A percentile compares a stretch with the other conserved stretches of the same genome.
Evolutionary conservation across 2,329 filamentous ascomycete species (phyloP).

Genomic region (Fusarium hainanense): DNA sequence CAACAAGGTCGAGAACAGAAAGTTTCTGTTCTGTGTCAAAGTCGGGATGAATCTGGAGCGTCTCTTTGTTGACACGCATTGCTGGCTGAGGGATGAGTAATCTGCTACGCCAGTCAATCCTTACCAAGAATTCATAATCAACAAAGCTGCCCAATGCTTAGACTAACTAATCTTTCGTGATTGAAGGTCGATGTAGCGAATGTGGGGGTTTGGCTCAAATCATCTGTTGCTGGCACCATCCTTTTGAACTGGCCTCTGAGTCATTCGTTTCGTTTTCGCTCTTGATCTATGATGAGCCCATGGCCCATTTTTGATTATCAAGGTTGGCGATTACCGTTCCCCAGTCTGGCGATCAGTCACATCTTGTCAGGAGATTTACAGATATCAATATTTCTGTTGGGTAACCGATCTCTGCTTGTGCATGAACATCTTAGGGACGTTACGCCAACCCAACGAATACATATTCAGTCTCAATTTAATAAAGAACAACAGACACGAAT

Average conservation of each 20-base stretch:
- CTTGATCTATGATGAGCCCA: slow-evolving; percentile 14
- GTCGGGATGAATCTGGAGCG: background rate
- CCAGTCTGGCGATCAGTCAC: background rate
- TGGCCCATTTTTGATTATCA: slow-evolving; percentile 35
- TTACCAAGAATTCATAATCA: slow-evolving; percentile 2
- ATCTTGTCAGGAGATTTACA: background rate
- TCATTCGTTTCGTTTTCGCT: slow-evolving; percentile 20
- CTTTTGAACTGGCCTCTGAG: slow-evolving; percentile 4
- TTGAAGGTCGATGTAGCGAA: background rate
- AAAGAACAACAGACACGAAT: background rate
- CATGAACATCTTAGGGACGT: background rate
- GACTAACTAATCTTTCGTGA: background rate
- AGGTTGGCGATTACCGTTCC: slow-evolving; percentile 5
- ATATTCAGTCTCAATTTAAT: background rate
- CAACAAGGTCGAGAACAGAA: slow-evolving; percentile 18
- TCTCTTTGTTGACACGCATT: background rate
- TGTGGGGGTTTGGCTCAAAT: slow-evolving; percentile 10
- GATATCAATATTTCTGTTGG: background rate
- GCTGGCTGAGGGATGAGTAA: background rate
- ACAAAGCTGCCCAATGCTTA: background rate
- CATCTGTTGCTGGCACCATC: slow-evolving; percentile 38
- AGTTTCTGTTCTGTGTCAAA: background rate
- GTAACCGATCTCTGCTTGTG: background rate
- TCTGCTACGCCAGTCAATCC: background rate
- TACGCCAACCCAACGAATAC: background rate